phyloP scores from a whole-genome alignment of 768 basidiomycete species.

The Tulasnella sp. region DNA sequence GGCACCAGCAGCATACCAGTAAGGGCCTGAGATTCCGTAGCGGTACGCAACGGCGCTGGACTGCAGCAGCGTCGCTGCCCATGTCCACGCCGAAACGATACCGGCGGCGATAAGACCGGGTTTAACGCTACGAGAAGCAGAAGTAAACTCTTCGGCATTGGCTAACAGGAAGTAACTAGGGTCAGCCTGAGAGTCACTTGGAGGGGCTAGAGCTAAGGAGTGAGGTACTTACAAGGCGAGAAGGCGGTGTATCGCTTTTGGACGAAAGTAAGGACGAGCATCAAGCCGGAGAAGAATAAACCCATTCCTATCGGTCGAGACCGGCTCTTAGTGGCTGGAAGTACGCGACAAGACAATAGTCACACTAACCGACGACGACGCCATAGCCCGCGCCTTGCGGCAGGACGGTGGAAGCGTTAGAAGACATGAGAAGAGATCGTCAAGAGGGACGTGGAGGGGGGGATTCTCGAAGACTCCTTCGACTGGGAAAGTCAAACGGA shows the following conservation, averaged over 20 bases:
- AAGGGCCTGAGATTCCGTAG: slow-evolving; percentile 59
- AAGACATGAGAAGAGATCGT: slow-evolving; percentile 18
- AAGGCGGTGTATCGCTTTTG: slow-evolving; percentile 82
- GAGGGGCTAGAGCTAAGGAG: no score
- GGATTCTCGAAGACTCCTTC: slow-evolving; percentile 7
- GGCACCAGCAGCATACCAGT: slow-evolving; percentile 69
- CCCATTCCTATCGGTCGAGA: slow-evolving; percentile 59
- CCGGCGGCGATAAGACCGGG: slow-evolving; percentile 90
- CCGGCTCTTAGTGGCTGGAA: not conserved
- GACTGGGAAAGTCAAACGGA: not conserved
- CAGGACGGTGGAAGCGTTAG: slow-evolving; percentile 38
- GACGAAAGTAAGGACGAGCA: slow-evolving; percentile 71
- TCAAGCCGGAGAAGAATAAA: slow-evolving; percentile 79
- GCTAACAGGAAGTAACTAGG: slow-evolving; percentile 5
- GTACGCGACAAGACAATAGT: not conserved
- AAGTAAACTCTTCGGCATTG: slow-evolving; percentile 57
- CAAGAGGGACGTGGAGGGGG: slow-evolving; percentile 6
- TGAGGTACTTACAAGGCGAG: slow-evolving; percentile 49
- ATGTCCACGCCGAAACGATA: slow-evolving; percentile 84
- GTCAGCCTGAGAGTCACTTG: slow-evolving; percentile 19
- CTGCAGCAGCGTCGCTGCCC: slow-evolving; percentile 75
- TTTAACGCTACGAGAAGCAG: slow-evolving; percentile 77
- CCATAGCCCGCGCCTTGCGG: slow-evolving; percentile 86
- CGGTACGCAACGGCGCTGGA: slow-evolving; percentile 81
- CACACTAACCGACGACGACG: slow-evolving; percentile 57